These are phyloP conservation scores for Xylariaceae sp. DNA, from an alignment of 2,329 filamentous ascomycete species.

Conservation along the genomic window DNA sequence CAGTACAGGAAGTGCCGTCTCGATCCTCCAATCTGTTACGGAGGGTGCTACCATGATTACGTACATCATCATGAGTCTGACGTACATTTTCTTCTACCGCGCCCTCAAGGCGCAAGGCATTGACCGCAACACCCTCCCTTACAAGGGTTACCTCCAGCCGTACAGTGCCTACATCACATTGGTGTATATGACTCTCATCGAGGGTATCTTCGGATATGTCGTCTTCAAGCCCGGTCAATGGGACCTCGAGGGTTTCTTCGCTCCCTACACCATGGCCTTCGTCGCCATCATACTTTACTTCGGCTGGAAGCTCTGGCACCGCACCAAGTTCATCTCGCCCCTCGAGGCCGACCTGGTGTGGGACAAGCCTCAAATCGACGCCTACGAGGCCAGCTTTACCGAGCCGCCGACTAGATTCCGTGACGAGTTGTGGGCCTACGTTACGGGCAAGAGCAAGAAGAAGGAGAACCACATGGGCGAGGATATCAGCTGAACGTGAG, in stretches of 20 bases:
- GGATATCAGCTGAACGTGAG: conserved; percentile 5
- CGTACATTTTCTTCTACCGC: conserved; percentile 58
- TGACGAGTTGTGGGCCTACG: conserved; percentile 41
- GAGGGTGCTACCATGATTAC: conserved; percentile 50
- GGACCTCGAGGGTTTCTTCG: conserved; percentile 34
- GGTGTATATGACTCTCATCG: conserved; percentile 41
- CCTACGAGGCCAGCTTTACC: conserved; percentile 47
- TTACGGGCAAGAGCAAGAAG: conserved; percentile 32
- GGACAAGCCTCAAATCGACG: conserved; percentile 59
- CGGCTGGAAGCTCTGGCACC: conserved; percentile 63
- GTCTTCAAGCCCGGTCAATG: conserved; percentile 42
- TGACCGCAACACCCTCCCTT: conserved; percentile 53
- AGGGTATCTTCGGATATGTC: conserved; percentile 55
- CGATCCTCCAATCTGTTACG: conserved; percentile 39
- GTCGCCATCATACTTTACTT: conserved; percentile 52
- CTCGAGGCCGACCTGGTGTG: conserved; percentile 58
- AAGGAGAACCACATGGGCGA: conserved; percentile 25
- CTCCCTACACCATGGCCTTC: conserved; percentile 52
- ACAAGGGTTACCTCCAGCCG: conserved; percentile 58
- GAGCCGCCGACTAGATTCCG: conserved; percentile 46
- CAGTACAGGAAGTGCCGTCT: conserved; percentile 30
- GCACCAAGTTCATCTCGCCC: conserved; percentile 52
- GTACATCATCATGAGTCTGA: conserved; percentile 58
- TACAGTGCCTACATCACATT: conserved; percentile 52
- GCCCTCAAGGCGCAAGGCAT: conserved; percentile 50